Conservation (phyloP, 1,139 yeast species). For the Candida smagusa region DNA sequence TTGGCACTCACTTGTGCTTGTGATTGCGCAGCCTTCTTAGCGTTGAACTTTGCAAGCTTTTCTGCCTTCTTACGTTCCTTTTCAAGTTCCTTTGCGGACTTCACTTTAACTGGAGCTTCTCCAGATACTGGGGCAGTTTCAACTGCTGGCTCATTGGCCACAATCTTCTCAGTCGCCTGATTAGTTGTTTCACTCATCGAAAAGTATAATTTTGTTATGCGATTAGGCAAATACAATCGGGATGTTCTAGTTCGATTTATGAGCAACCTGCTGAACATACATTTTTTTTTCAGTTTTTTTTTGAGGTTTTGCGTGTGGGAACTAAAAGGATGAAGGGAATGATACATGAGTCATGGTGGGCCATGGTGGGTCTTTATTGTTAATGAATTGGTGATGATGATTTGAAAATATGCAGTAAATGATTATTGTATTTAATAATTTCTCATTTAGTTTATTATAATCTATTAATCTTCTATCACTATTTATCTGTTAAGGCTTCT, state of each 20-base stretch:
- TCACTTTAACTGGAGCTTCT: conserved; percentile 28
- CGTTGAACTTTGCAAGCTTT: conserved; percentile 89
- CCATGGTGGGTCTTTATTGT: no score
- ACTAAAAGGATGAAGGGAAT: not conserved
- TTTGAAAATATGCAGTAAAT: no score
- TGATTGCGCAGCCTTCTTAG: conserved; percentile 83
- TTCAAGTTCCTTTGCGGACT: conserved; percentile 77
- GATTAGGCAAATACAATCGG: conserved; percentile 1
- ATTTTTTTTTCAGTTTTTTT: conserved; percentile 5
- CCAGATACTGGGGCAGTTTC: conserved; percentile 12
- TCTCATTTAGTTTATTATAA: no score
- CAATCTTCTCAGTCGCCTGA: conserved; percentile 2
- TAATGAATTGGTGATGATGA: no score
- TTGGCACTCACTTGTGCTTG: conserved; percentile 19
- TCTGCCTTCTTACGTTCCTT: conserved; percentile 97
- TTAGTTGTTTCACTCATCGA: conserved; percentile 7
- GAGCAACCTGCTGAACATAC: conserved; percentile 22
- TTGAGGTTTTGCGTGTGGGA: not conserved
- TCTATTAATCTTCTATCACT: no score
- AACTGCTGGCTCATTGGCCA: conserved; percentile 10
- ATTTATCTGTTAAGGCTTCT: no score
- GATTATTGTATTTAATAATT: no score
- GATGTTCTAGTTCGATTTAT: conserved; percentile 1
- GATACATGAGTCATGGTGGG: no score
- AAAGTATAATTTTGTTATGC: conserved; percentile 2